Evolutionary conservation across 768 basidiomycete species (phyloP).

Genomic region (Termitomyces titanicus): DNA sequence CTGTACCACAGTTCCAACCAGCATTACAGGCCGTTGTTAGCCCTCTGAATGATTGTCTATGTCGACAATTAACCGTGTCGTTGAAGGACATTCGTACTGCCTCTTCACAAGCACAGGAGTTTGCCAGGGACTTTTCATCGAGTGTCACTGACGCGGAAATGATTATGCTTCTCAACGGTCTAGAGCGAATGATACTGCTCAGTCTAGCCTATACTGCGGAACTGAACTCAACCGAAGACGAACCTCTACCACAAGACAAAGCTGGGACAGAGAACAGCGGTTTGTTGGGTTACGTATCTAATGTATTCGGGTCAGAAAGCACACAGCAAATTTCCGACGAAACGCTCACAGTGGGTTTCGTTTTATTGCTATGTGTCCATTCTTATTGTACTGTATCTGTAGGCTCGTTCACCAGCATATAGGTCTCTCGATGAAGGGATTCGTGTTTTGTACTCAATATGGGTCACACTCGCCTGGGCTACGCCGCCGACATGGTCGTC

Average conservation of each 20-base stretch:
- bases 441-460: slow-evolving; percentile 71
- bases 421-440: slow-evolving; percentile 78
- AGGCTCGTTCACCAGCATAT: slow-evolving; percentile 75
- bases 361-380: neutral
- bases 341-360: slow-evolving; percentile 48
- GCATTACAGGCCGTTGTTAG: slow-evolving; percentile 61
- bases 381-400: slow-evolving; percentile 10
- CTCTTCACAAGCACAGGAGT: slow-evolving; percentile 31
- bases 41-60: slow-evolving; percentile 78
- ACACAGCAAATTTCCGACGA: slow-evolving; percentile 44
- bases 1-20: slow-evolving; percentile 80
- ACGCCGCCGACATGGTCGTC: slow-evolving; percentile 43
- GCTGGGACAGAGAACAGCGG: slow-evolving; percentile 53
- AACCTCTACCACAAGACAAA: slow-evolving; percentile 50
- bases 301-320: slow-evolving; percentile 81
- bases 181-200: slow-evolving; percentile 79
- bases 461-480: slow-evolving; percentile 59
- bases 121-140: slow-evolving; percentile 39
- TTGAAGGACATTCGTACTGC: slow-evolving; percentile 53
- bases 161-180: slow-evolving; percentile 75
- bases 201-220: slow-evolving; percentile 62
- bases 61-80: slow-evolving; percentile 58
- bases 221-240: slow-evolving; percentile 50
- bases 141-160: slow-evolving; percentile 76
- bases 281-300: slow-evolving; percentile 86